Evolutionary conservation across 2,329 filamentous ascomycete species (phyloP), one percentile per base, ranked within the genome.

Genomic region (Cyphellophora attinorum): DNA sequence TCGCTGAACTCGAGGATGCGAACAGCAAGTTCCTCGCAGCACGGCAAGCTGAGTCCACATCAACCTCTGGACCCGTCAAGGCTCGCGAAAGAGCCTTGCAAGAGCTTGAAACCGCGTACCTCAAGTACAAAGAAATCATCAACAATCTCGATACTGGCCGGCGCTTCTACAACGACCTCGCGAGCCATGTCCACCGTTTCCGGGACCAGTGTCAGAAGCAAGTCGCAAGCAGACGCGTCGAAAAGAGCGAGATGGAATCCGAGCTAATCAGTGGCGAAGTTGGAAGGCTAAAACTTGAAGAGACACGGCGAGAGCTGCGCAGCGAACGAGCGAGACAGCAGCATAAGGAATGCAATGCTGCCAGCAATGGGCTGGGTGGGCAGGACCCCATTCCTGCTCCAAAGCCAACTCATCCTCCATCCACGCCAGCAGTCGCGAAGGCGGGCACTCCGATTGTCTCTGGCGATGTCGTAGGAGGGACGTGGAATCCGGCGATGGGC

Each of bases 121-220:
- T 86, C 58, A 93, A 89, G 60, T 96, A 96, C 65, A 94, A 94
- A 61, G 89, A 98, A 56, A 85, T 96, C 37, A 77, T 94, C 38
- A 84, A 76, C 45, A 94, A 96, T 53, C 70, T 95, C 3, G 89
- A 96, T 46, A 84, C 82, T 0, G 91, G 85, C 1, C 71, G 89
- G 34, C 95, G 91, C 56, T 98, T 98, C 55, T 98, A 96, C 64
- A 98, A 98, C 48, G 88, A 96, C 52, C 70, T 98, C 4, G 84
- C 82, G 30, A 84, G 81, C 58, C 86, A 96, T 42, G 83, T 94
- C 1, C 80, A 77, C 23, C 70, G 79, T 6, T 96, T 95, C 56
- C 71, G 86, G 12, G 89, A 95, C 47, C 82, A 84, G 21, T 79
- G 78, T 38, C 74, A 74, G 46, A 73, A 71, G 2, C 96, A 93